Base-by-base conservation (phyloP, 2,329 filamentous ascomycete species). In the Xylariaceae sp. region DNA sequence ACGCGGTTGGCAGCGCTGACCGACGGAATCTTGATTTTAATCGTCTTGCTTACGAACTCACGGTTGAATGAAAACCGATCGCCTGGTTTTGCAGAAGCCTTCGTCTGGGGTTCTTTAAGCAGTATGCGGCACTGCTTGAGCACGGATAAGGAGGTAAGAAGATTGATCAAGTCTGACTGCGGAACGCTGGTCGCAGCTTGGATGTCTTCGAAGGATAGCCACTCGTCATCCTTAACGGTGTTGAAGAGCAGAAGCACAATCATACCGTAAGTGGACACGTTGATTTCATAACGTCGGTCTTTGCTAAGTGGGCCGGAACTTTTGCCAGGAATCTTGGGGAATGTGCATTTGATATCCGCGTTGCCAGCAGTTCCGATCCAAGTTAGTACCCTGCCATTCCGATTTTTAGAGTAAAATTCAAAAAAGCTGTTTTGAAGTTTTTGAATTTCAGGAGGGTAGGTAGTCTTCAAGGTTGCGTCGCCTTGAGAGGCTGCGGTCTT, bases 261-360 rank as follows among this genome's bases (percentile, higher is more conserved):
- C 89, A 97, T 96, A 64, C 86, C 90, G 68, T 94, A 94, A 0
- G 94, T 97, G 1, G 91, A 87, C 26, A 95, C 91, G 58, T 91
- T 96, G 53, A 99, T 76, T 65, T 99, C 94, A 67, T 97, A 92
- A 37, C 86, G 85, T 35, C 87, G 80, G 60, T 88, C 85, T 54
- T 80, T 83, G 54, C 80, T 77, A 27, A 86, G 68, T 0, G 74
- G 71, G 0, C 80, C 77, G 2, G 85, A 82, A 9, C 84, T 81
- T 65, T 91, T 91, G 35, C 87, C 86, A 40, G 83, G 80, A 1
- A 88, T 76, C 65, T 83, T 80, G 35, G 87, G 85, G 72, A 99
- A 86, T 40, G 84, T 76, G 58, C 89, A 94, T 55, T 87, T 86
- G 63, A 99, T 80, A 67, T 97, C 94, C 1, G 91, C 92, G 46